Percentiles rank a stretch among this genome's conserved stretches.
These are phyloP conservation scores for Quercus gilva DNA, from an alignment of 306 rosid species.

Conservation along the genomic window DNA sequence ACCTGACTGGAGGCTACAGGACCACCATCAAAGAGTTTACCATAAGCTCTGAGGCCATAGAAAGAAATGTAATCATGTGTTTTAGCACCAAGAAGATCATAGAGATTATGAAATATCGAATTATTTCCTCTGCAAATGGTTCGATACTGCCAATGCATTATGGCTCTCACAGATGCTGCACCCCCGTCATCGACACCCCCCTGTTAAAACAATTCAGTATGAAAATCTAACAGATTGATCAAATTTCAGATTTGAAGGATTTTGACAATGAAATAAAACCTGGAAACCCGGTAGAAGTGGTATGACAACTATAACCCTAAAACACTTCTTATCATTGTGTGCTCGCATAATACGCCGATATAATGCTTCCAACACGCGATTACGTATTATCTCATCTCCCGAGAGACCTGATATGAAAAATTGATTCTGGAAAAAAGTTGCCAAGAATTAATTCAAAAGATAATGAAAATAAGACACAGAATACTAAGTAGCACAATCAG, in stretches of 20 bases:
- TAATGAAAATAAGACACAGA: slow-evolving; percentile 25
- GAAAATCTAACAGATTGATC: slow-evolving; percentile 16
- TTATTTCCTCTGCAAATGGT: slow-evolving; percentile 84
- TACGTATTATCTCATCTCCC: slow-evolving; percentile 77
- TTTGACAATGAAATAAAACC: slow-evolving; percentile 44
- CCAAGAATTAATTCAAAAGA: slow-evolving; percentile 27
- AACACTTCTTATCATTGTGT: slow-evolving; percentile 69
- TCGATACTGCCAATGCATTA: slow-evolving; percentile 98
- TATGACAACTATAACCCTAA: slow-evolving; percentile 87
- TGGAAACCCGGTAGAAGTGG: slow-evolving; percentile 99
- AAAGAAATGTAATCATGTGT: slow-evolving; percentile 87
- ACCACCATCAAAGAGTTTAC: slow-evolving; percentile 78
- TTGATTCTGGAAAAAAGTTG: slow-evolving; percentile 76
- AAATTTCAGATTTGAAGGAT: slow-evolving; percentile 13
- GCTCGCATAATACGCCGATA: slow-evolving; percentile 79
- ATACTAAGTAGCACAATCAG: slow-evolving; percentile 7
- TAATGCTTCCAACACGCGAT: slow-evolving; percentile 89
- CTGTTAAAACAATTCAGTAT: slow-evolving; percentile 43
- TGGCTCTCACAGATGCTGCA: slow-evolving; percentile 99
- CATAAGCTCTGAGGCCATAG: slow-evolving; percentile 88
- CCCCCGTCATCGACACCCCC: slow-evolving; percentile 99
- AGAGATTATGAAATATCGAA: slow-evolving; percentile 81
- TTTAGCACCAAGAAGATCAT: slow-evolving; percentile 68
- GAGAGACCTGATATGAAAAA: slow-evolving; percentile 97
- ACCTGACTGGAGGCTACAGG: slow-evolving; percentile 98